A percentile compares a stretch with the other conserved stretches of the same genome.
These are phyloP conservation scores for Penicillium paxilli DNA, from an alignment of 495 filamentous ascomycete species.

Conservation along the genomic window DNA sequence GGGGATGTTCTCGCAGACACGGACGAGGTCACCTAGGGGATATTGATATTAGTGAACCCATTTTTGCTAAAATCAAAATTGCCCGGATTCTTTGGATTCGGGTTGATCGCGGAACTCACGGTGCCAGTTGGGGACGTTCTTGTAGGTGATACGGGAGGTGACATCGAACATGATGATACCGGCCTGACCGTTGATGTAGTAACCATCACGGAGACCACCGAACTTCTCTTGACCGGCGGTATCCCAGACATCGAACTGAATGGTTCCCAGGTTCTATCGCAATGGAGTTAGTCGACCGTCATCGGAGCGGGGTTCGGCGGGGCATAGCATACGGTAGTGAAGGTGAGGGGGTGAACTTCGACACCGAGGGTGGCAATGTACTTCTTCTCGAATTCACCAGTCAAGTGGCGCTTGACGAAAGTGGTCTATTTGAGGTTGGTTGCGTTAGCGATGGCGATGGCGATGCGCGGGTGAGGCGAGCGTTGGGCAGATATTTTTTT, in stretches of 20 bases:
- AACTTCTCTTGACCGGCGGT: conserved; percentile 99
- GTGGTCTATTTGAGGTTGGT: conserved; percentile 70
- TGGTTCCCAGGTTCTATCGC: conserved; percentile 82
- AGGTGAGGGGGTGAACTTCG: conserved; percentile 93
- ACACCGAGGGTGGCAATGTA: conserved; percentile 99
- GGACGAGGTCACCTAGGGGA: conserved; percentile 98
- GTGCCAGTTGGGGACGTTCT: conserved; percentile 99
- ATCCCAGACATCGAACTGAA: conserved; percentile 99
- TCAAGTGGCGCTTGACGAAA: conserved; percentile 99
- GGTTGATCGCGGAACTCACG: conserved; percentile 62
- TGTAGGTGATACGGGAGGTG: conserved; percentile 99
- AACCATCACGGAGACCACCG: conserved; percentile 98
- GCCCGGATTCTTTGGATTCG: no score
- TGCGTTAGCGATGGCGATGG: conserved; percentile 33
- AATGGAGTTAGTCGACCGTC: conserved; percentile 39
- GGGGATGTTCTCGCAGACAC: conserved; percentile 99
- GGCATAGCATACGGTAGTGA: conserved; percentile 89
- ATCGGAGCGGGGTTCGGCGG: conserved; percentile 36
- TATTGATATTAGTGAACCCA: no score
- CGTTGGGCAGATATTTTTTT: conserved; percentile 31
- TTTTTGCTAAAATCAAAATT: no score
- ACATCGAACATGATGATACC: conserved; percentile 99
- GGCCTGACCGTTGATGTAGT: conserved; percentile 99
- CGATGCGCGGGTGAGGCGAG: conserved; percentile 17
- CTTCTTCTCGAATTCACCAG: conserved; percentile 99